Evolutionary conservation across 768 basidiomycete species (phyloP).

Genomic region (Xerocomus spinulosus): DNA sequence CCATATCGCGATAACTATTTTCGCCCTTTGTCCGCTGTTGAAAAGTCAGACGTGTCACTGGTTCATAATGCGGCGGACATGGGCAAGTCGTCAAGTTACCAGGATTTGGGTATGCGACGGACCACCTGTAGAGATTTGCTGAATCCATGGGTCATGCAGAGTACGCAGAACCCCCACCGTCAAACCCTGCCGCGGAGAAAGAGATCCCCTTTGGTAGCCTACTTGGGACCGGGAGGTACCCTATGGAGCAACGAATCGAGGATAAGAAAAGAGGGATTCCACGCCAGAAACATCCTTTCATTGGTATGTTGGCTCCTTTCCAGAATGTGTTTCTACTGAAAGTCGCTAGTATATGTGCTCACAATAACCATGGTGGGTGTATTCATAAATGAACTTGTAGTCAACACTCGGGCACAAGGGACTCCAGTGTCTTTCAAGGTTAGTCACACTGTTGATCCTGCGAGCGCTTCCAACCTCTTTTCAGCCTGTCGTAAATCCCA

Average conservation of each 20-base stretch:
- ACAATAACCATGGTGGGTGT: conserved; percentile 65
- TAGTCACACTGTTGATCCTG: conserved; percentile 8
- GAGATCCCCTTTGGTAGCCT: conserved; percentile 38
- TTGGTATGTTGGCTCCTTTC: conserved; percentile 46
- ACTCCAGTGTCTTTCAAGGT: conserved; percentile 84
- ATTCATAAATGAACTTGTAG: conserved; percentile 81
- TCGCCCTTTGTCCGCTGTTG: conserved; percentile 15
- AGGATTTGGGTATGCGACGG: conserved; percentile 48
- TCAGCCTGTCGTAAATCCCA: conserved; percentile 78
- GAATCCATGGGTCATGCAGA: conserved; percentile 37
- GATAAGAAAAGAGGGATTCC: conserved; percentile 83
- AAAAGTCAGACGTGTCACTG: conserved; percentile 34
- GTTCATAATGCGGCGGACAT: conserved; percentile 43
- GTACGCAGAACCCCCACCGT: conserved; percentile 52
- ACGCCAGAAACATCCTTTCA: conserved; percentile 73
- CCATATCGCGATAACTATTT: conserved; percentile 25
- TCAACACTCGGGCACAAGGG: conserved; percentile 73
- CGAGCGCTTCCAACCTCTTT: conserved; percentile 6
- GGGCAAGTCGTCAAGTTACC: conserved; percentile 37
- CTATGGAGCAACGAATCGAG: conserved; percentile 78
- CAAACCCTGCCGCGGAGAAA: conserved; percentile 36
- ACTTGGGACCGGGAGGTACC: conserved; percentile 49
- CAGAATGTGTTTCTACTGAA: conserved; percentile 1
- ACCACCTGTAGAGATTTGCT: background rate
- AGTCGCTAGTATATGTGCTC: conserved; percentile 52